phyloP scores from a whole-genome alignment of 805 yeast species.

The Wickerhamia fluorescens region DNA sequence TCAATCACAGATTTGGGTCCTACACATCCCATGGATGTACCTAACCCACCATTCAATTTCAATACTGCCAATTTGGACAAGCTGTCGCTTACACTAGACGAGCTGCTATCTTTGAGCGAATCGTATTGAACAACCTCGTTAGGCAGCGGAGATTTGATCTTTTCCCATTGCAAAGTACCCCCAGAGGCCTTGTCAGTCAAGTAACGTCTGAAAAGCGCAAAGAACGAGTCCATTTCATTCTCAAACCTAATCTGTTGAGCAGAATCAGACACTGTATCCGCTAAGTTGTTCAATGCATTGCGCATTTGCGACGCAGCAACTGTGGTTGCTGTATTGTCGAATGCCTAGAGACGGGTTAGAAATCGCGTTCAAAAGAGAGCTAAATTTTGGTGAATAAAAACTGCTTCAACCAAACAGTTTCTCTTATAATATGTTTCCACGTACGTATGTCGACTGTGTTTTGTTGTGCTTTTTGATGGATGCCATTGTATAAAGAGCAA shows the following conservation, averaged over 20 bases:
- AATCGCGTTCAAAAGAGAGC: constrained; percentile 1
- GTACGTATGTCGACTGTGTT: constrained; percentile 63
- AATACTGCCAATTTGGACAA: constrained; percentile 86
- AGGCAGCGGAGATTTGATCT: constrained; percentile 82
- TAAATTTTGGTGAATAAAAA: too few relatives aligned
- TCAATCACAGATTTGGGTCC: constrained; percentile 98
- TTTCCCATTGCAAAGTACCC: constrained; percentile 85
- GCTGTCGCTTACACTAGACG: constrained; percentile 5
- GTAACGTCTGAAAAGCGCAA: constrained; percentile 88
- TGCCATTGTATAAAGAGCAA: constrained; percentile 5
- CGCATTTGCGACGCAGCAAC: constrained; percentile 98
- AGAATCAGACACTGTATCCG: constrained; percentile 65
- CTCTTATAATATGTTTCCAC: too few relatives aligned
- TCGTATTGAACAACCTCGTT: constrained; percentile 84
- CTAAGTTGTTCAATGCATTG: constrained; percentile 82
- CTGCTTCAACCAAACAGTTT: too few relatives aligned
- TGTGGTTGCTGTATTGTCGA: constrained; percentile 89
- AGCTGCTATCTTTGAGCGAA: constrained; percentile 27
- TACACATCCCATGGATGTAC: constrained; percentile 99
- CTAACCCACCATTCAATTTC: constrained; percentile 96
- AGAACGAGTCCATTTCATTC: constrained; percentile 89
- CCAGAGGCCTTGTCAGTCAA: constrained; percentile 84
- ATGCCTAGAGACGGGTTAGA: constrained; percentile 49
- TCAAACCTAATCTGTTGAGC: constrained; percentile 58
- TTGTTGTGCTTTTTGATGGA: constrained; percentile 51